Conservation (phyloP, 1,284 basidiomycete species). For the Termitomyces sp. region DNA sequence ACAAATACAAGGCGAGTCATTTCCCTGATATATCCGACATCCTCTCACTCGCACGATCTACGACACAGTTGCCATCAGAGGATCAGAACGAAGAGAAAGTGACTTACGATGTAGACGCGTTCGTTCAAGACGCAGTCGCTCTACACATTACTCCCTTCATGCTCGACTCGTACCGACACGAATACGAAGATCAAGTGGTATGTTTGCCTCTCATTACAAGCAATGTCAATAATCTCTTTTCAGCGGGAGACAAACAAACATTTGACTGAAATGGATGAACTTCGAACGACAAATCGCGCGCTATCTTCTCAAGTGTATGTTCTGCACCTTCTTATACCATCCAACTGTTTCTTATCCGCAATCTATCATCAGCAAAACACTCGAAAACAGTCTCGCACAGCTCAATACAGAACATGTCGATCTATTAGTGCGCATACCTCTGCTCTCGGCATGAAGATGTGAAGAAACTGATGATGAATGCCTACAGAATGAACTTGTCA, state of each 20-base stretch:
- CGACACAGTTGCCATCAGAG: slow-evolving; percentile 24
- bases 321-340: background rate
- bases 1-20: slow-evolving; percentile 64
- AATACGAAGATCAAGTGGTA: slow-evolving; percentile 72
- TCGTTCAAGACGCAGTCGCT: slow-evolving; percentile 81
- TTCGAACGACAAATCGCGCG: slow-evolving; percentile 73
- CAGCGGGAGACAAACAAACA: slow-evolving; percentile 71
- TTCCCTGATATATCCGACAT: background rate
- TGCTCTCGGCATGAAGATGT: background rate
- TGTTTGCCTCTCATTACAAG: slow-evolving; percentile 10
- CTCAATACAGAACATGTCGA: slow-evolving; percentile 79
- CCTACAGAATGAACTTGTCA: slow-evolving; percentile 81
- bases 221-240: slow-evolving; percentile 27
- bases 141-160: slow-evolving; percentile 87
- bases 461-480: background rate
- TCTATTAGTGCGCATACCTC: slow-evolving; percentile 48
- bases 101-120: slow-evolving; percentile 69
- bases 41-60: background rate
- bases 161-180: slow-evolving; percentile 83
- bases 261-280: slow-evolving; percentile 72
- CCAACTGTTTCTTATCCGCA: background rate
- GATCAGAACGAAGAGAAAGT: slow-evolving; percentile 27
- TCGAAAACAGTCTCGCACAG: slow-evolving; percentile 75
- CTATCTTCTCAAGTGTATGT: slow-evolving; percentile 79
- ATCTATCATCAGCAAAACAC: slow-evolving; percentile 59